Evolutionary conservation across 306 rosid species (phyloP).

Genomic region (Prinsepia uniflora): DNA sequence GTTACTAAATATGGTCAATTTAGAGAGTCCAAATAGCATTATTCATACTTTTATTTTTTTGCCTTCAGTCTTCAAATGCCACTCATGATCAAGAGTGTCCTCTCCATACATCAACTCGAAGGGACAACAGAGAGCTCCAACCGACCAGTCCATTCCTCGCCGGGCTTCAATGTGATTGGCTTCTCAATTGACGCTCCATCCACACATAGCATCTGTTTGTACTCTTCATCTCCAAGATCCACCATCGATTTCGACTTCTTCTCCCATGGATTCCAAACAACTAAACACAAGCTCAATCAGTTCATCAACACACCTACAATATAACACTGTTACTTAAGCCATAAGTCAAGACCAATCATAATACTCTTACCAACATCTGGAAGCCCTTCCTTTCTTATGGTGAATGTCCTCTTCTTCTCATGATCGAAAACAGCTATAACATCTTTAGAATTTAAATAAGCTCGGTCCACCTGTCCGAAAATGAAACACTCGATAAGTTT

Average conservation of each 20-base stretch:
- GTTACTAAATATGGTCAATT: no score
- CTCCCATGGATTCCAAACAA: constrained; percentile 98
- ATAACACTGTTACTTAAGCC: no score
- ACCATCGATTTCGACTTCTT: constrained; percentile 52
- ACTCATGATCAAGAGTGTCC: neutral
- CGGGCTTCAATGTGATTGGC: constrained; percentile 66
- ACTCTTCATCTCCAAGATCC: constrained; percentile 88
- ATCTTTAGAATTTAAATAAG: constrained; percentile 53
- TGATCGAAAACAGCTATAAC: constrained; percentile 76
- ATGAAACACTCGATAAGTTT: constrained; percentile 1
- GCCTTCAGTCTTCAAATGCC: neutral
- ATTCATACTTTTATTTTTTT: no score
- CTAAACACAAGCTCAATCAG: constrained; percentile 23
- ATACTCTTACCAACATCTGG: constrained; percentile 64
- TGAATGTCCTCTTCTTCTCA: constrained; percentile 64
- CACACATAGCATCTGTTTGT: constrained; percentile 78
- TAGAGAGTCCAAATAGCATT: no score
- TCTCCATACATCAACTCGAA: constrained; percentile 36
- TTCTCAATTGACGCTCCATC: constrained; percentile 81
- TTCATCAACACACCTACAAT: neutral
- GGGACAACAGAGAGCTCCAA: constrained; percentile 59
- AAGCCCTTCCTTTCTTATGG: constrained; percentile 69
- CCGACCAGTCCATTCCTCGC: constrained; percentile 90
- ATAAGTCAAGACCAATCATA: neutral
- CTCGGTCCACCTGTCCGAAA: constrained; percentile 71